These are phyloP conservation scores for Metschnikowia picachoensis DNA, from an alignment of 805 yeast genomes.

Conservation along the genomic window DNA sequence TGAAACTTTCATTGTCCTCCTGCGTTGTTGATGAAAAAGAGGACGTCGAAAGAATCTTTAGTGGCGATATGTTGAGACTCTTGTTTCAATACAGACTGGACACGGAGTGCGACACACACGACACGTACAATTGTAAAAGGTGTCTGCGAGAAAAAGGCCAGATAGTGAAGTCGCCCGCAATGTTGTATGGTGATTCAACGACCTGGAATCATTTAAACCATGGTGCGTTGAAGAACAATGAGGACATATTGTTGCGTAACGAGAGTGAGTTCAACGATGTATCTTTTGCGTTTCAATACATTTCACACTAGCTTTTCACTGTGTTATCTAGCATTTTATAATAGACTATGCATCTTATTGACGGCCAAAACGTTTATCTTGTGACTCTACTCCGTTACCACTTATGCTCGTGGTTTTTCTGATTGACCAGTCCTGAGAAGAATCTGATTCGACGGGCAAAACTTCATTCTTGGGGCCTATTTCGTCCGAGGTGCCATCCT, in stretches of 20 bases:
- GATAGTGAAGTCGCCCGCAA: constrained; percentile 63
- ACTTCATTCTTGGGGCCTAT: no score
- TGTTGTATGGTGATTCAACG: constrained; percentile 96
- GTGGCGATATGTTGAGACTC: constrained; percentile 73
- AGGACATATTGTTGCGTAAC: constrained; percentile 73
- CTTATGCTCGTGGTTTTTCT: not conserved
- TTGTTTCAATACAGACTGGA: constrained; percentile 66
- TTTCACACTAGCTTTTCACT: constrained; percentile 57
- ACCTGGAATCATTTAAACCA: constrained; percentile 92
- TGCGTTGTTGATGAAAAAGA: constrained; percentile 97
- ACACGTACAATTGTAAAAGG: constrained; percentile 82
- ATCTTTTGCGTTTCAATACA: constrained; percentile 87
- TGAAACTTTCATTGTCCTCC: constrained; percentile 87
- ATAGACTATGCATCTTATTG: not conserved
- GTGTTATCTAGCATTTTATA: no score
- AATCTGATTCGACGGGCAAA: no score
- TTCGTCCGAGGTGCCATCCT: no score
- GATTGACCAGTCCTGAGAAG: not conserved
- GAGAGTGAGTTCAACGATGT: constrained; percentile 69
- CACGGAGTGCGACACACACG: constrained; percentile 87
- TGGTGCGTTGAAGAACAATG: constrained; percentile 55
- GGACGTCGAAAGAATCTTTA: constrained; percentile 88
- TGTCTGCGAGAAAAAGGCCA: constrained; percentile 57
- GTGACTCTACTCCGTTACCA: not conserved
- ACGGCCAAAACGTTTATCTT: not conserved